Conservation (phyloP, 1,284 basidiomycete species). For the Sanghuangporus baumii region DNA sequence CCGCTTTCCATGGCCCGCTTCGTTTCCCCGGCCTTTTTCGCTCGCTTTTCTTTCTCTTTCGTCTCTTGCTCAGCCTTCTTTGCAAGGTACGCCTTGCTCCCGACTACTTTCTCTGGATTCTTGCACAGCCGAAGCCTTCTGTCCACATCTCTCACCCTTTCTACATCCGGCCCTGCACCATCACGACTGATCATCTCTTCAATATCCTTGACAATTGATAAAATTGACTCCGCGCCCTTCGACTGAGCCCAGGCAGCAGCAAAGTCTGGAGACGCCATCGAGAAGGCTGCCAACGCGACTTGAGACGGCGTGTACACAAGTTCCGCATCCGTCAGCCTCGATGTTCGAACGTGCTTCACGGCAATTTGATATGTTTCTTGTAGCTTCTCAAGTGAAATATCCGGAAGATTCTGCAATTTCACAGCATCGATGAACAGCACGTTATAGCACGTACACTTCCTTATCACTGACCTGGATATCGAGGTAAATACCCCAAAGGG, state of each 20-base stretch:
- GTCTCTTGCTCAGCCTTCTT: constrained; percentile 61
- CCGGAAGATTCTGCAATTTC: constrained; percentile 42
- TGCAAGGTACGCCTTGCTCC: constrained; percentile 71
- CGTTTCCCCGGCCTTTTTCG: constrained; percentile 54
- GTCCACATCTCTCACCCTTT: constrained; percentile 82
- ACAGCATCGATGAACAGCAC: background rate
- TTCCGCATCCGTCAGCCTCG: constrained; percentile 88
- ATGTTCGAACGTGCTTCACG: constrained; percentile 56
- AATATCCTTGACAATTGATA: constrained; percentile 45
- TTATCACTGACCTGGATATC: constrained; percentile 73
- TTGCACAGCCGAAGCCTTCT: constrained; percentile 79
- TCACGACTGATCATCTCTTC: constrained; percentile 48
- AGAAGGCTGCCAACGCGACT: constrained; percentile 85
- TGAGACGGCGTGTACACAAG: constrained; percentile 90
- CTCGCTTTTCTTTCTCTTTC: constrained; percentile 58
- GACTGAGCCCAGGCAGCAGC: constrained; percentile 58
- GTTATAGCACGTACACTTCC: background rate
- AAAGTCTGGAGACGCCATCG: constrained; percentile 55
- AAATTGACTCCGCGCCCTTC: constrained; percentile 37
- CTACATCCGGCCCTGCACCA: constrained; percentile 71
- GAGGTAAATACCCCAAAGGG: constrained; percentile 85
- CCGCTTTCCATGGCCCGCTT: constrained; percentile 44
- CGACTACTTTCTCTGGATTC: constrained; percentile 90
- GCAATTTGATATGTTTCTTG: constrained; percentile 53
- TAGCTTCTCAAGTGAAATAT: constrained; percentile 37